Conservation (phyloP, 2,329 filamentous ascomycete genomes). For the Keithomyces neogunnii region DNA sequence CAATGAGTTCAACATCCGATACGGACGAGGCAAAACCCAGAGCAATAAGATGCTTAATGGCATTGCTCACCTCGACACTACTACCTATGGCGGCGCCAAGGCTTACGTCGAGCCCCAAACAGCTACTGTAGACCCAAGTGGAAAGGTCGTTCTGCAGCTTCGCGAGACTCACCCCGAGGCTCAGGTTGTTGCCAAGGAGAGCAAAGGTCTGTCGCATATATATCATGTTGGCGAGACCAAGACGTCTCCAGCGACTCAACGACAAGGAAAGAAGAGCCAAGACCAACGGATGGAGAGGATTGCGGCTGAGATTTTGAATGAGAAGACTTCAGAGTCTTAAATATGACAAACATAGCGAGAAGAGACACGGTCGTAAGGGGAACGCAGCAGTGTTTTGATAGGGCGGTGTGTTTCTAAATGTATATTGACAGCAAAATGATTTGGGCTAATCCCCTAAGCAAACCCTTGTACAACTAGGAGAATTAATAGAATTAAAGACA, state of each 20-base stretch:
- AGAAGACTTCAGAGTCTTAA: slow-evolving; percentile 1
- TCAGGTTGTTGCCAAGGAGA: slow-evolving; percentile 38
- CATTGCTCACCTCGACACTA: slow-evolving; percentile 36
- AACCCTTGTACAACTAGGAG: slow-evolving; percentile 9
- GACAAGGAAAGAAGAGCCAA: slow-evolving; percentile 7
- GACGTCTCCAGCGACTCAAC: slow-evolving; percentile 7
- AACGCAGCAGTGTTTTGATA: not conserved
- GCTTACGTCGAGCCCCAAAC: slow-evolving; percentile 37
- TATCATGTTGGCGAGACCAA: slow-evolving; percentile 19
- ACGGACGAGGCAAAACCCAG: slow-evolving; percentile 10
- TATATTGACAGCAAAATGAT: slow-evolving; percentile 3
- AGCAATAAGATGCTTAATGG: slow-evolving; percentile 21
- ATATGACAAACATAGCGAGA: not conserved
- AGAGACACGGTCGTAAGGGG: not conserved
- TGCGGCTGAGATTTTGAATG: slow-evolving; percentile 19
- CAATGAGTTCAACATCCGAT: slow-evolving; percentile 30
- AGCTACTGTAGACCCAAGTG: slow-evolving; percentile 40
- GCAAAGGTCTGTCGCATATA: slow-evolving; percentile 25
- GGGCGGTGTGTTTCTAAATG: not conserved
- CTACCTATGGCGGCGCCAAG: slow-evolving; percentile 44
- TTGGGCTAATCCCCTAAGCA: slow-evolving; percentile 6
- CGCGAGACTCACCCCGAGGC: slow-evolving; percentile 28
- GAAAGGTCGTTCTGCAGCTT: slow-evolving; percentile 38
- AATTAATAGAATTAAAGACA: not conserved
- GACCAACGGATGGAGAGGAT: slow-evolving; percentile 16